Percentiles rank a stretch among this genome's conserved stretches.
phyloP scores from a whole-genome alignment of 2,329 filamentous ascomycete genomes.

The Fusarium sp. region DNA sequence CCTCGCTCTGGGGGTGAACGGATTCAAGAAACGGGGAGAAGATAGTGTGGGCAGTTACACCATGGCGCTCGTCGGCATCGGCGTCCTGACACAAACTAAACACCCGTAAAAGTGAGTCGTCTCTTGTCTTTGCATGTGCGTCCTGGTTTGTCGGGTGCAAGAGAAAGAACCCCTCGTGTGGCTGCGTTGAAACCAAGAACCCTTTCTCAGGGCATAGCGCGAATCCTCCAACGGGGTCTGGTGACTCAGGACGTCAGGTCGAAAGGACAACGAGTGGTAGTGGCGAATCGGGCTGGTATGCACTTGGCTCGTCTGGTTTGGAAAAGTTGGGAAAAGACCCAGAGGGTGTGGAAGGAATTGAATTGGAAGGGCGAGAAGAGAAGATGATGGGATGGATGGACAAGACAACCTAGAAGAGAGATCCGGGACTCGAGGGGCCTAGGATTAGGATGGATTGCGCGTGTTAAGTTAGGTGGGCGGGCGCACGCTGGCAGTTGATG shows the following conservation, averaged over 20 bases:
- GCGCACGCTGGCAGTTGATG: constrained; percentile 29
- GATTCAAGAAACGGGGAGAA: constrained; percentile 37
- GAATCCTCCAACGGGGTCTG: constrained; percentile 40
- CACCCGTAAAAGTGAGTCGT: constrained; percentile 27
- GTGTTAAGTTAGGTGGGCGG: constrained; percentile 34
- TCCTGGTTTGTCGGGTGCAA: constrained; percentile 13
- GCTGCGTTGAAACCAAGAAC: constrained; percentile 39
- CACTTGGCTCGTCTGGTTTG: constrained; percentile 40
- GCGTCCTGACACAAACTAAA: constrained; percentile 38
- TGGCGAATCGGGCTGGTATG: constrained; percentile 46
- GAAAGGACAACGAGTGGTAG: constrained; percentile 43
- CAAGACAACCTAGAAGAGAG: constrained; percentile 32
- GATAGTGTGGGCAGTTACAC: constrained; percentile 42
- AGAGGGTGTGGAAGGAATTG: constrained; percentile 42
- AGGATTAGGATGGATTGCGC: constrained; percentile 38
- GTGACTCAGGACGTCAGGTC: constrained; percentile 44
- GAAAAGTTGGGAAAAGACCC: constrained; percentile 39
- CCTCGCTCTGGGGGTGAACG: constrained; percentile 31
- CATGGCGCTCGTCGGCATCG: constrained; percentile 40
- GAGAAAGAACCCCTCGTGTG: constrained; percentile 40
- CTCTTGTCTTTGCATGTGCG: constrained; percentile 25
- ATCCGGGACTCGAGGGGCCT: constrained; percentile 5
- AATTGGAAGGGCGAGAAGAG: constrained; percentile 33
- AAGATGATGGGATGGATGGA: constrained; percentile 23
- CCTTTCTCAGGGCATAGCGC: constrained; percentile 43